Evolutionary conservation across 495 filamentous ascomycete genomes (phyloP), one percentile per base, ranked within the genome.

Genomic region (Viridothelium virens): DNA sequence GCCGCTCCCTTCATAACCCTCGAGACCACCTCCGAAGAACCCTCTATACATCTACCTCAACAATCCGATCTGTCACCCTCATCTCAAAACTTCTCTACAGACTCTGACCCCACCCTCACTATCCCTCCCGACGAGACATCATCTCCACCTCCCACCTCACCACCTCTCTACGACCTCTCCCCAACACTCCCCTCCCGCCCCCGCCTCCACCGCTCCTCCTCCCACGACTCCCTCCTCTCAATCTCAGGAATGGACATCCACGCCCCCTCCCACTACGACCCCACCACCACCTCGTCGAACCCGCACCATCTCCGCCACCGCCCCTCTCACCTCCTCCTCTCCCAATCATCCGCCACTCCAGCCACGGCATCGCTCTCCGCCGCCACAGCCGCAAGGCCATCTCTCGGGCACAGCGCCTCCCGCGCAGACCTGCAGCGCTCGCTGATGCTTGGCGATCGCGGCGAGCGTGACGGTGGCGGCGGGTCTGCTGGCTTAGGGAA

Each of bases 161-260:
- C 47, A 16, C 14, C 64, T 62, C 25, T 73, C 50, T 37, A 50
- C 16, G 0, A 11, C 53, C 6, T 59, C 53, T n/a, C 31, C 25
- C 53, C 18, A 6, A 18, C 3, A 3, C 72, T 63, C 9, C 72
- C 64, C 5, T 11, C 66, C 1, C n/a, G n/a, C n/a, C n/a, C n/a
- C n/a, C n/a, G n/a, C n/a, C 68, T 78, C 33, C 76, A 75, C 63
- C 75, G 76, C 25, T 68, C 70, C 18, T 67, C 75, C 16, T 77
- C 75, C 47, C 76, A 78, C 68, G 77, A 78, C 61, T 74, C 71
- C 64, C 48, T 78, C 31, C 68, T 78, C 36, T 78, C 77, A 3
- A 61, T 78, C 16, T 71, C 71, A 14, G 74, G 75, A 14, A 74
- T 77, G 72, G 77, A 78, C 63, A 75, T 77, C 50, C 75, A 76